Evolutionary conservation across 805 yeast genomes (phyloP), one percentile per base, ranked within the genome.

Genomic region (Candida methanosorbosa): DNA sequence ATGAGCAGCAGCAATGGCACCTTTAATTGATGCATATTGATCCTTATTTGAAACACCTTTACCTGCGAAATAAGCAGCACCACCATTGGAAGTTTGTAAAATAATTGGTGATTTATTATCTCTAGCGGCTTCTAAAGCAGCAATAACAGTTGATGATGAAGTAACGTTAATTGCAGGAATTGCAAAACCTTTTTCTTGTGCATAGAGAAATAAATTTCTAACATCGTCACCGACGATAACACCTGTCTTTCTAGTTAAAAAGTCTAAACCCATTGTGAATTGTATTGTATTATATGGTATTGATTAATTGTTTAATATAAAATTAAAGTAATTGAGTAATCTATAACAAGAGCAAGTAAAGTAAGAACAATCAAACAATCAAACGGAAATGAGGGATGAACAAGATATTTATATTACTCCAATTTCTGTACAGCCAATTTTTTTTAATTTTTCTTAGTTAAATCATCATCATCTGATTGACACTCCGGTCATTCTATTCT

Each of bases 21-120:
- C 98, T 40, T 78, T 80, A 66, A 92, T 84, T 44, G 97, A 81
- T 42, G 97, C 98, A 56, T 70, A 69, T 72, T 92, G 97, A 73
- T 85, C 81, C 56, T 72, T 73, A 83, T 92, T 92, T 63, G 75
- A 73, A 52, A 92, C 87, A 72, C 97, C 98, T 79, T 92, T 92
- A 72, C 98, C 98, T 47, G 98, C 98, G 63, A 92, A 92, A 85
- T 78, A 92, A 46, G 97, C 97, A 51, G 98, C 95, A 75, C 98
- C 98, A 72, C 98, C 98, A 67, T 92, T 87, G 42, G 97, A 90
- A 52, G 90, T 78, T 72, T 92, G 98, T 61, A 92, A 70, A 63
- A 92, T 85, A 68, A 92, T 87, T 70, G 98, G 98, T 43, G 95
- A 77, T 51, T 81, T 75, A 70, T 70, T 75, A 67, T 92, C 97